A percentile compares a stretch with the other conserved stretches of the same genome.
These are phyloP conservation scores for Casuarina equisetifolia DNA, from an alignment of 306 rosid species.

Conservation along the genomic window DNA sequence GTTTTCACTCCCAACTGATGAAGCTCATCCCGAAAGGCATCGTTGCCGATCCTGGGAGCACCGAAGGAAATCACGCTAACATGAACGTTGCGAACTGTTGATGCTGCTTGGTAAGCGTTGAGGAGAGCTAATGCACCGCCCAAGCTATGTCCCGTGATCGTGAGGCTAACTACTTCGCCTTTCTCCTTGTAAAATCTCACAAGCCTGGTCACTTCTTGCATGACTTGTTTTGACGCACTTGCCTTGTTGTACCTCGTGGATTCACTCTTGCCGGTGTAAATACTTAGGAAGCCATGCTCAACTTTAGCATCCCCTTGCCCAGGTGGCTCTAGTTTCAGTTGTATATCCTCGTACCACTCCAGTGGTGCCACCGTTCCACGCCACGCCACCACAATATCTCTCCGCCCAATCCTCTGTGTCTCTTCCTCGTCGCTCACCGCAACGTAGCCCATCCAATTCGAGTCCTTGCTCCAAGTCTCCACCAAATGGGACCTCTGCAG, in stretches of 20 bases:
- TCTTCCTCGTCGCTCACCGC: slow-evolving; percentile 56
- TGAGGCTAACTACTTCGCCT: slow-evolving; percentile 59
- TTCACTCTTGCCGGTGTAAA: slow-evolving; percentile 56
- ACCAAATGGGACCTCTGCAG: slow-evolving; percentile 52
- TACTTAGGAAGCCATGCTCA: slow-evolving; percentile 60
- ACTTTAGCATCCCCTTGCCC: slow-evolving; percentile 50
- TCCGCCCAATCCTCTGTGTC: slow-evolving; percentile 52
- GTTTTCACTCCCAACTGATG: slow-evolving; percentile 48
- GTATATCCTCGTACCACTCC: slow-evolving; percentile 70
- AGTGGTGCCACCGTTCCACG: slow-evolving; percentile 61
- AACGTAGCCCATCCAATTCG: slow-evolving; percentile 71
- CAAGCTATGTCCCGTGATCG: slow-evolving; percentile 73
- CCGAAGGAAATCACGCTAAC: slow-evolving; percentile 66
- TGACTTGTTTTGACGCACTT: slow-evolving; percentile 70
- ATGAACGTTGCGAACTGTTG: slow-evolving; percentile 32
- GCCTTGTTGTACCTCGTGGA: slow-evolving; percentile 57
- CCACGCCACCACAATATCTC: slow-evolving; percentile 68
- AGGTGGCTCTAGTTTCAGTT: slow-evolving; percentile 46
- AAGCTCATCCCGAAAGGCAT: slow-evolving; percentile 54
- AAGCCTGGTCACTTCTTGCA: slow-evolving; percentile 43
- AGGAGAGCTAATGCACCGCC: slow-evolving; percentile 72
- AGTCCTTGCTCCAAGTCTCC: slow-evolving; percentile 63
- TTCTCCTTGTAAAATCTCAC: slow-evolving; percentile 32
- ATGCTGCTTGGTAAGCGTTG: slow-evolving; percentile 57
- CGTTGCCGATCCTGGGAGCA: slow-evolving; percentile 72